Conservation (phyloP, 2,329 filamentous ascomycete species). For the Aspergillus sp. region DNA sequence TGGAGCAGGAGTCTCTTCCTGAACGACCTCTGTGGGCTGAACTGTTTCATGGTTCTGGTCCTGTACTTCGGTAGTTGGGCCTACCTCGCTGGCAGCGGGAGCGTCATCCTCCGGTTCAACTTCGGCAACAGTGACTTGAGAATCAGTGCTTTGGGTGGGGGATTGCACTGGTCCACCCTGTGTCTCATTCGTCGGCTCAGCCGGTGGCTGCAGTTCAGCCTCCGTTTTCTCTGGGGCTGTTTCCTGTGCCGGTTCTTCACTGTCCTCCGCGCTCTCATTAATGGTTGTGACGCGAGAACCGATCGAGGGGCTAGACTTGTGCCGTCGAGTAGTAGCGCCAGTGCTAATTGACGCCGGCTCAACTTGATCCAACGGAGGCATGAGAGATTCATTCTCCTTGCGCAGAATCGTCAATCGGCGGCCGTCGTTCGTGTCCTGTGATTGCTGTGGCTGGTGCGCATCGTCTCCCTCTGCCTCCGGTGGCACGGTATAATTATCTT, state of each 20-base stretch:
- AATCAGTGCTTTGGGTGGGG: constrained; percentile 10
- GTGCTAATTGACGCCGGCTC: constrained; percentile 53
- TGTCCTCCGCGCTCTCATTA: constrained; percentile 78
- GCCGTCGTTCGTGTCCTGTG: constrained; percentile 26
- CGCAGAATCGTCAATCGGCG: constrained; percentile 39
- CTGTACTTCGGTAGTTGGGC: neutral
- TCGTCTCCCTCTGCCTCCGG: constrained; percentile 87
- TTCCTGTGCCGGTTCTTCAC: neutral
- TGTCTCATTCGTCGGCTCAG: neutral
- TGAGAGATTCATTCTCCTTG: constrained; percentile 30
- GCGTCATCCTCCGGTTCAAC: constrained; percentile 18
- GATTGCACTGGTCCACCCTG: neutral
- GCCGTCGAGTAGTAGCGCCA: constrained; percentile 74
- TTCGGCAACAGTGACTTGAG: constrained; percentile 21
- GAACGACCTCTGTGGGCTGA: neutral
- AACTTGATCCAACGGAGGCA: constrained; percentile 23
- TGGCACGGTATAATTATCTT: constrained; percentile 94
- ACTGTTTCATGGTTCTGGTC: neutral
- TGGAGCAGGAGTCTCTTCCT: neutral
- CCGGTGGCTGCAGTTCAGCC: neutral
- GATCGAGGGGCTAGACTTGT: constrained; percentile 78
- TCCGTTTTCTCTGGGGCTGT: neutral
- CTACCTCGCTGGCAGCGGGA: constrained; percentile 1
- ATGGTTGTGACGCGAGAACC: constrained; percentile 79
- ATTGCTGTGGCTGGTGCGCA: constrained; percentile 28